A percentile compares a stretch with the other conserved stretches of the same genome.
Evolutionary conservation across 768 basidiomycete genomes (phyloP).

Genomic region (Kwoniella sp.): DNA sequence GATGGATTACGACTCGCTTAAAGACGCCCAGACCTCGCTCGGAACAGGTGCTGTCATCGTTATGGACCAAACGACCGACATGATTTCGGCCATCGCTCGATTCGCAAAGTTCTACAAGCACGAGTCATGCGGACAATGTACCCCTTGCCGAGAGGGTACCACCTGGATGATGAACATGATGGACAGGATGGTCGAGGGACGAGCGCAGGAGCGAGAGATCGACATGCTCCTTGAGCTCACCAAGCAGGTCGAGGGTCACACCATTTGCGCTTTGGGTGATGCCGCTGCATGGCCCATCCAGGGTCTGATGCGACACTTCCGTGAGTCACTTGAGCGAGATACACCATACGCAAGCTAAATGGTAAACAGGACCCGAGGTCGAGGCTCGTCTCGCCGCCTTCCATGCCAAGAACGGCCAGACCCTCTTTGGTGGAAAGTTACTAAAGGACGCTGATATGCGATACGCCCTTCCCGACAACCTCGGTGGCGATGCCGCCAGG

Average conservation of each 20-base stretch:
- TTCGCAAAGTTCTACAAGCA: constrained; percentile 97
- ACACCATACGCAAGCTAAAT: not conserved
- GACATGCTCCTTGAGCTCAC: constrained; percentile 97
- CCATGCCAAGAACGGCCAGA: constrained; percentile 69
- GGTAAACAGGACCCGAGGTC: constrained; percentile 64
- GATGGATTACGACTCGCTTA: constrained; percentile 98
- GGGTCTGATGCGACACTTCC: constrained; percentile 95
- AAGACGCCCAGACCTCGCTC: constrained; percentile 91
- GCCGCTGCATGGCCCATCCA: constrained; percentile 99
- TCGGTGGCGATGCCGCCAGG: constrained; percentile 36
- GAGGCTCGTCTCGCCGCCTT: constrained; percentile 79
- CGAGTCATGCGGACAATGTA: constrained; percentile 96
- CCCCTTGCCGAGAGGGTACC: constrained; percentile 69
- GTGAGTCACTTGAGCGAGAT: constrained; percentile 46
- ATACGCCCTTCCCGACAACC: constrained; percentile 47
- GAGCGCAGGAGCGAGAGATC: constrained; percentile 87
- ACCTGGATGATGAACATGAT: constrained; percentile 99
- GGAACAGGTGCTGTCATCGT: constrained; percentile 98
- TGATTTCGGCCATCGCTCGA: constrained; percentile 87
- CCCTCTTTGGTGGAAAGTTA: constrained; percentile 80
- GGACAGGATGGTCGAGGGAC: constrained; percentile 88
- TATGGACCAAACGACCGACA: constrained; percentile 96
- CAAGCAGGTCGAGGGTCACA: constrained; percentile 94
- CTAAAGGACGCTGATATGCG: constrained; percentile 32
- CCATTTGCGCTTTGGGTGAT: constrained; percentile 93